Conservation (phyloP, 805 yeast genomes). For the Saturnispora serradocipensis region DNA sequence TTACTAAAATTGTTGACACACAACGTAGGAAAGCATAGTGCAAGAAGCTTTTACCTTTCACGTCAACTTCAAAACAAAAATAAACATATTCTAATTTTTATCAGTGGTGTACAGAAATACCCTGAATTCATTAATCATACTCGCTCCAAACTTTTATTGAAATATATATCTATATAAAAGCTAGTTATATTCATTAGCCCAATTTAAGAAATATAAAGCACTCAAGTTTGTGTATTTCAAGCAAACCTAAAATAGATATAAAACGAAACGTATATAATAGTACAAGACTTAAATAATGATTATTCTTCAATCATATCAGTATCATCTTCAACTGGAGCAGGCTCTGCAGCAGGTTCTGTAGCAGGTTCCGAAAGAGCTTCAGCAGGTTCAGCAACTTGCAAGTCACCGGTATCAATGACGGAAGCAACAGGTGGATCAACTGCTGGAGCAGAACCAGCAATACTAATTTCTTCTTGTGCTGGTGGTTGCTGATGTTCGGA, state of each 20-base stretch:
- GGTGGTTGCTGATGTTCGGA: slow-evolving; percentile 1
- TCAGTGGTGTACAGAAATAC: background rate
- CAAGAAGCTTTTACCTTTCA: background rate
- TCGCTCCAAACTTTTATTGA: background rate
- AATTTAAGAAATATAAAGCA: background rate
- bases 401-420: background rate
- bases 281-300: background rate
- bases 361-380: background rate
- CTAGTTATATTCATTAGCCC: background rate
- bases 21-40: background rate
- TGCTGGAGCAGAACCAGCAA: slow-evolving; percentile 4
- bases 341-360: slow-evolving; percentile 1
- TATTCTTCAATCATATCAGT: slow-evolving; percentile 23
- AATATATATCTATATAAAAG: background rate
- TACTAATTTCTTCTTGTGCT: slow-evolving; percentile 1
- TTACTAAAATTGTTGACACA: background rate
- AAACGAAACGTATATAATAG: background rate
- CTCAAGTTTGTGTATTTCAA: background rate
- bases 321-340: slow-evolving; percentile 12
- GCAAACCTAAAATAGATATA: background rate
- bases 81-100: background rate
- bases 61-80: background rate
- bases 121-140: background rate
- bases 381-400: background rate
- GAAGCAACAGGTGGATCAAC: background rate